Base-by-base conservation (phyloP, 2,329 filamentous ascomycete species). In the Hymenotorrendiella dingleyae region DNA sequence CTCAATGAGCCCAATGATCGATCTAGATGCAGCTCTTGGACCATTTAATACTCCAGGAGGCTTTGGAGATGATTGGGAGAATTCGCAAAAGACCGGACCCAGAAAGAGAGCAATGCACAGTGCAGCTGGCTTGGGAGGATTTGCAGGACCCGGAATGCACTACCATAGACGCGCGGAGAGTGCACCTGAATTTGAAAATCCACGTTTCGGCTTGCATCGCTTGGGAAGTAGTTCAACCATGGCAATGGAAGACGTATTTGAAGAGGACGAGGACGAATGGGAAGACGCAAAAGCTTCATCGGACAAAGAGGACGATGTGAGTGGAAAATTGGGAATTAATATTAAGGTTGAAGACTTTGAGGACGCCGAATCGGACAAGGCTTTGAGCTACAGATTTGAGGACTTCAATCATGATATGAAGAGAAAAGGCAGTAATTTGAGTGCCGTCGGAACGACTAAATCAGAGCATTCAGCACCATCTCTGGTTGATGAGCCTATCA, bases 11-110 rank as follows among this genome's bases (percentile, higher is more conserved):
- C 82, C 86, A 6, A 84, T 96, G 63, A 94, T 98, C 50, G 93
- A 98, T 62, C 70, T 98, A 30, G 93, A 98, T 66, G 91, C 90
- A 14, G 93, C 91, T 20, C 73, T 97, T 1, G 90, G 89, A 2
- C 89, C 91, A 0, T 94, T 95, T 64, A 93, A 94, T 56, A 94
- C 89, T 0, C 85, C 86, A 20, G 68, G 80, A 2, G 70, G 69
- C 23, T 71, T 71, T 9, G 81, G 80, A 45, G 68, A 76, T 2
- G 79, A 82, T 46, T 84, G 82, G 73, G 80, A 84, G 48, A 77
- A 79, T 2, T 81, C 80, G 6, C 79, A 84, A 52, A 70, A 70
- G 45, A 72, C 72, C 9, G 43, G 74, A 6, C 71, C 70, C 6
- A 66, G 69, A 33, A 80, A 83, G 56, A 76, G 83, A 50, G 76